phyloP scores from a whole-genome alignment of 768 basidiomycete species.

The Phylloporus arenicola region DNA sequence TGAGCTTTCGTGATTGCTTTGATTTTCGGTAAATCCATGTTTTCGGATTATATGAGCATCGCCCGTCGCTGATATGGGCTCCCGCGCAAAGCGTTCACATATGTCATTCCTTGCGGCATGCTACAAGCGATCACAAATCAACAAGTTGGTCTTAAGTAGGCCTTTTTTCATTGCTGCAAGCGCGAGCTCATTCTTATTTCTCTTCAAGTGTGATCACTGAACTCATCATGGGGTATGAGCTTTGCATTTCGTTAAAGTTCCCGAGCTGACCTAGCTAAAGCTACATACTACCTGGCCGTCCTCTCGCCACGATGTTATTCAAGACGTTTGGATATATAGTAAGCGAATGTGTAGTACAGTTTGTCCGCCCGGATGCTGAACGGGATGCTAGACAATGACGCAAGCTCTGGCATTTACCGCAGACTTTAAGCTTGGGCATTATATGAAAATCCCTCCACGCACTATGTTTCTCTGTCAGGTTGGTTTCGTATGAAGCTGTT shows the following conservation, averaged over 20 bases:
- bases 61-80: background rate
- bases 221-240: slow-evolving; percentile 58
- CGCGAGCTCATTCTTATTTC: background rate
- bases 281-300: slow-evolving; percentile 70
- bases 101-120: slow-evolving; percentile 51
- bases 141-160: slow-evolving; percentile 60
- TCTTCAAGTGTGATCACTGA: slow-evolving; percentile 61
- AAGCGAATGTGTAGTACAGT: background rate
- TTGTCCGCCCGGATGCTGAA: background rate
- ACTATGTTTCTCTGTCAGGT: slow-evolving; percentile 71
- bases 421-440: slow-evolving; percentile 78
- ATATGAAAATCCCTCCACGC: slow-evolving; percentile 57
- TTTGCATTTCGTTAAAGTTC: background rate
- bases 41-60: background rate
- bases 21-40: slow-evolving; percentile 36
- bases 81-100: slow-evolving; percentile 32
- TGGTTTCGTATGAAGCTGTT: background rate
- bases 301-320: slow-evolving; percentile 82
- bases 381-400: slow-evolving; percentile 23
- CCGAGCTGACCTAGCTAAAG: slow-evolving; percentile 10
- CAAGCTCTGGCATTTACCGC: slow-evolving; percentile 60
- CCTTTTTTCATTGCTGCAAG: background rate
- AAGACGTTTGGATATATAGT: slow-evolving; percentile 77
- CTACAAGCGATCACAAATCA: slow-evolving; percentile 75
- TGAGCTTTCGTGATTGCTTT: slow-evolving; percentile 66